Evolutionary conservation across 1,284 basidiomycete species (phyloP), one percentile per base, ranked within the genome.

Genomic region (Sanghuangporus sanghuang): DNA sequence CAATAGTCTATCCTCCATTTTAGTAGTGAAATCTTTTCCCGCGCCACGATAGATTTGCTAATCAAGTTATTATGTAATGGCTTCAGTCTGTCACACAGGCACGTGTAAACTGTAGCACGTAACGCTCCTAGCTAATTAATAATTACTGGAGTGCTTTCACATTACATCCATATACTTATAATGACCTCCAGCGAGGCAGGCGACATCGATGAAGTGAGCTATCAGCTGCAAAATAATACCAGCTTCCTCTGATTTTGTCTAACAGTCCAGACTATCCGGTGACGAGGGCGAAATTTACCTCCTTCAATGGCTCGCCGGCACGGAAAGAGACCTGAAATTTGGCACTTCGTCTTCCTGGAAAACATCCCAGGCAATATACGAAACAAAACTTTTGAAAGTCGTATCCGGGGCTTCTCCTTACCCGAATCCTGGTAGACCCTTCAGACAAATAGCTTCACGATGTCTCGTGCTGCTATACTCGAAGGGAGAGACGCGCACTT

Each of bases 281-380:
- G 92, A 94, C 63, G 89, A 89, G 74, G 89, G 85, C 16, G 90
- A 92, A 67, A 81, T 93, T 59, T 91, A 92, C 70, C 73, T 94
- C 16, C 88, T 94, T 68, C 88, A 92, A 73, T 95, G 91, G 90
- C 80, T 95, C 5, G 82, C 86, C 6, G 79, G 81, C 27, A 82
- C 85, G 1, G 89, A 93, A 74, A 82, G 81, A 71, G 79, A 78
- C 23, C 73, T 92, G 23, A 77, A 76, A 49, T 76, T 78, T 6
- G 76, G 79, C 42, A 69, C 80, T 9, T 67, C 79, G 50, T 87
- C 83, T 65, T 79, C 83, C 42, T 71, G 94, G 59, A 93, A 93
- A 73, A 70, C 81, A 0, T 73, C 76, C 2, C 91, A 93, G 71
- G 67, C 79, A 4, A 79, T 80, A 12, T 71, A 92, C 14, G 90